Conservation (phyloP, 208 protist species). For the Trypanosoma boissoni region DNA sequence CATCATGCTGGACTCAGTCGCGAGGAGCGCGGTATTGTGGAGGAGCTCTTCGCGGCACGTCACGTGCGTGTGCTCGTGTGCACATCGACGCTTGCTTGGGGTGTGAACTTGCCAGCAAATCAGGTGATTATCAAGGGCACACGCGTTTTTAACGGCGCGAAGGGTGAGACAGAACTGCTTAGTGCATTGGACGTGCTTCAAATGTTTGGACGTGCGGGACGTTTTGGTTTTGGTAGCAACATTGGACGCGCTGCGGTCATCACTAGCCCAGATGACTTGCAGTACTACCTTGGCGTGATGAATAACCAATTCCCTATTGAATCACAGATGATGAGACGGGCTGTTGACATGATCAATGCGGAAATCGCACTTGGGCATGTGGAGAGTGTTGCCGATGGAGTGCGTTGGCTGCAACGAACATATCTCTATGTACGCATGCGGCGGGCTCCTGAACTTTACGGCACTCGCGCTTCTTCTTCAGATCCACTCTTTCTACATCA, state of each 20-base stretch:
- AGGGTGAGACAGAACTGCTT: constrained; percentile 95
- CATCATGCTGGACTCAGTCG: constrained; percentile 99
- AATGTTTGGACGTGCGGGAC: constrained; percentile 99
- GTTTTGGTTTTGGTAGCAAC: constrained; percentile 92
- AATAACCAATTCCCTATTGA: constrained; percentile 99
- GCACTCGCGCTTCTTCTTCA: constrained; percentile 57
- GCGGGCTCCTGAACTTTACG: constrained; percentile 94
- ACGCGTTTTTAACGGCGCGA: constrained; percentile 98
- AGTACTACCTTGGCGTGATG: constrained; percentile 98
- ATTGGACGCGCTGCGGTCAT: constrained; percentile 96
- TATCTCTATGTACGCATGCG: constrained; percentile 99
- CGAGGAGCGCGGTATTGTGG: constrained; percentile 95
- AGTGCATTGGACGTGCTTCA: constrained; percentile 98
- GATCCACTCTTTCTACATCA: constrained; percentile 89
- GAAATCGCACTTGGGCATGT: constrained; percentile 98
- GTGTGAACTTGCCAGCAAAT: constrained; percentile 99
- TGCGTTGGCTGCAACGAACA: constrained; percentile 97
- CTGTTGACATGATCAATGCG: constrained; percentile 99
- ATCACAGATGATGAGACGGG: constrained; percentile 93
- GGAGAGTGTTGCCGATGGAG: constrained; percentile 91
- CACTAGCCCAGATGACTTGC: constrained; percentile 96
- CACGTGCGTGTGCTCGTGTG: constrained; percentile 98
- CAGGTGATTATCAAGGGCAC: constrained; percentile 99
- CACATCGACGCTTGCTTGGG: constrained; percentile 99
- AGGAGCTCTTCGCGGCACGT: constrained; percentile 96